Evolutionary conservation across 192 early-diverging fungal genomes (phyloP), one percentile per base, ranked within the genome.

Genomic region (Phlyctochytrium arcticum): DNA sequence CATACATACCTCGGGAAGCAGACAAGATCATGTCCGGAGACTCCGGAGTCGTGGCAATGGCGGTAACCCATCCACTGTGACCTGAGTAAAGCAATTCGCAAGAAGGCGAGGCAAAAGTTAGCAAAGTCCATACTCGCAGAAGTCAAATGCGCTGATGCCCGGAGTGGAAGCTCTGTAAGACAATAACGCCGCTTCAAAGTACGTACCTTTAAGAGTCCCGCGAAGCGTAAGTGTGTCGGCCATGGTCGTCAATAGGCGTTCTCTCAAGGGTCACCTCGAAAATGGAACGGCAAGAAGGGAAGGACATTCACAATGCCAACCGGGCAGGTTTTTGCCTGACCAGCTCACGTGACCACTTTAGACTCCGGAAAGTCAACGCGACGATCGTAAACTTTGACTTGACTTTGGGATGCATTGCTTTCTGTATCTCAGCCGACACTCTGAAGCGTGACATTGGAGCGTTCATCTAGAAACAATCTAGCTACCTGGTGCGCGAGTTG

Each of bases 11-110:
- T 80, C 96, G 92, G 60, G 96, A 99, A 37, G 92, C 89, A 59
- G 96, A 95, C 78, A 99, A 84, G 68, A 99, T 84, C 83, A 94
- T 93, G 83, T 98, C 92, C 64, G 93, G 94, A 75, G 87, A 80
- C 88, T 98, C 96, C 57, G 89, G 84, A 61, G 92, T 88, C 80
- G 96, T 99, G 79, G 95, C 95, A 70, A 99, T 91, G 75, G 94
- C 89, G 67, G 96, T 99, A 78, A 99, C 92, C 82, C 90, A 91
- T 65, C 85, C 88, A 71, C 72, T 75, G 82, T 95, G 93, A 69
- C 92, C 92, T 82, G 54, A 23, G 50, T 65, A 39, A 29, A 8
- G 19, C 23, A 49, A 54, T 23, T 17, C 32, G 26, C 2, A 32
- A 26, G 58, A n/a, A 35, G 15, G 58, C 24, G 23, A 53, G 7